These are phyloP conservation scores for Oryza australiensis DNA, from an alignment of 176 grass and related monocot genomes.

Conservation along the genomic window DNA sequence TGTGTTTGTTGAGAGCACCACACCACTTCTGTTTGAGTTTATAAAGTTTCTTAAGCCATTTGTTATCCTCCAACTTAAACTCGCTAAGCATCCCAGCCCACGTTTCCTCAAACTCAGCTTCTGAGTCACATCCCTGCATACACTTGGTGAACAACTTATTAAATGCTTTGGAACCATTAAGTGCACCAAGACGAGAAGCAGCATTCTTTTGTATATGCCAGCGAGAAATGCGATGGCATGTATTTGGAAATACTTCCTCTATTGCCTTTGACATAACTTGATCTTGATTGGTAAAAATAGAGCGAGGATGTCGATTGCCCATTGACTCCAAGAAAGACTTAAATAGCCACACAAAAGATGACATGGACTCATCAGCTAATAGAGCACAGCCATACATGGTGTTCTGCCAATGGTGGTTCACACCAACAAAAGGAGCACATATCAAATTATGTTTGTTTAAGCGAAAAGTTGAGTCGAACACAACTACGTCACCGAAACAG, in stretches of 20 bases:
- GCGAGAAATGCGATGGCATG: conserved; percentile 62
- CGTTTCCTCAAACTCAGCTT: conserved; percentile 67
- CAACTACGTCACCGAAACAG: conserved; percentile 72
- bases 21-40: conserved; percentile 76
- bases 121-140: conserved; percentile 64
- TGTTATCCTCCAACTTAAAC: conserved; percentile 77
- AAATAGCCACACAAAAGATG: conserved; percentile 69
- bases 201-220: conserved; percentile 82
- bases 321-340: conserved; percentile 79
- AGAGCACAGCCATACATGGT: conserved; percentile 76
- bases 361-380: conserved; percentile 58
- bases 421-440: conserved; percentile 67
- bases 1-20: conserved; percentile 65
- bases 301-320: conserved; percentile 56
- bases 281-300: conserved; percentile 81
- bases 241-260: conserved; percentile 62
- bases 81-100: conserved; percentile 65
- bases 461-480: conserved; percentile 75
- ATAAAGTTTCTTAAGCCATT: conserved; percentile 84
- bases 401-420: conserved; percentile 87
- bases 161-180: conserved; percentile 70
- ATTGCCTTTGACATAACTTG: conserved; percentile 64
- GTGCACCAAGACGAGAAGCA: conserved; percentile 59
- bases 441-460: conserved; percentile 73
- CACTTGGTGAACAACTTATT: conserved; percentile 73